Evolutionary conservation across 1,284 basidiomycete genomes (phyloP).

Genomic region (Pyrrhoderma lamaoense): DNA sequence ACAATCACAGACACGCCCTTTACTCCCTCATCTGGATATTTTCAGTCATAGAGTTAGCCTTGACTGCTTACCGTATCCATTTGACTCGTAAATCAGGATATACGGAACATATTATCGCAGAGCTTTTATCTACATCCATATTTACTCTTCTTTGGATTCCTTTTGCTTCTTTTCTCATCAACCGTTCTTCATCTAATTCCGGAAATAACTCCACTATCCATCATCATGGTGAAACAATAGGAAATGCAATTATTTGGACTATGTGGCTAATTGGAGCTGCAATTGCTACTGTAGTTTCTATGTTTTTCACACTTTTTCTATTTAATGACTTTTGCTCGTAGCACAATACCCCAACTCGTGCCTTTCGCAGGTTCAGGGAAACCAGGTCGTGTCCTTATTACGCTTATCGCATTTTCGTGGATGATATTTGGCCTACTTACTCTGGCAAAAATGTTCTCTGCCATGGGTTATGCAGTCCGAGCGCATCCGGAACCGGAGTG

Average conservation of each 20-base stretch:
- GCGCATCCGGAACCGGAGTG: not conserved
- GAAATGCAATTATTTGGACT: slow-evolving; percentile 15
- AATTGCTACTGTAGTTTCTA: slow-evolving; percentile 10
- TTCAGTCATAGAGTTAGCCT: slow-evolving; percentile 12
- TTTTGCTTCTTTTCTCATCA: slow-evolving; percentile 39
- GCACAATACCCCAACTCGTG: slow-evolving; percentile 12
- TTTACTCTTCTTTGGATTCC: slow-evolving; percentile 18
- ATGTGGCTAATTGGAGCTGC: slow-evolving; percentile 19
- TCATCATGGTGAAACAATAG: slow-evolving; percentile 5
- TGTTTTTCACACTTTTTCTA: not conserved
- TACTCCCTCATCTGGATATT: slow-evolving; percentile 10
- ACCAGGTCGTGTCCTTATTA: slow-evolving; percentile 4
- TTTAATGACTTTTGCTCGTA: not conserved
- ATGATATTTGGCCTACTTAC: slow-evolving; percentile 9
- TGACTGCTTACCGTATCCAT: slow-evolving; percentile 16
- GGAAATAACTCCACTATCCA: not conserved
- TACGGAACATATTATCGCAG: slow-evolving; percentile 10
- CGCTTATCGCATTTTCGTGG: slow-evolving; percentile 16
- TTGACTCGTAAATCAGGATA: slow-evolving; percentile 17
- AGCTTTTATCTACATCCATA: slow-evolving; percentile 17
- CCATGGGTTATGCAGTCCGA: slow-evolving; percentile 13
- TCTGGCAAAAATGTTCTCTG: slow-evolving; percentile 6
- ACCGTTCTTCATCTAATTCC: not conserved
- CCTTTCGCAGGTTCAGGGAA: slow-evolving; percentile 6
- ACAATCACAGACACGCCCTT: not conserved